Evolutionary conservation across 2,329 filamentous ascomycete species (phyloP).

Genomic region (Botryotinia convoluta): DNA sequence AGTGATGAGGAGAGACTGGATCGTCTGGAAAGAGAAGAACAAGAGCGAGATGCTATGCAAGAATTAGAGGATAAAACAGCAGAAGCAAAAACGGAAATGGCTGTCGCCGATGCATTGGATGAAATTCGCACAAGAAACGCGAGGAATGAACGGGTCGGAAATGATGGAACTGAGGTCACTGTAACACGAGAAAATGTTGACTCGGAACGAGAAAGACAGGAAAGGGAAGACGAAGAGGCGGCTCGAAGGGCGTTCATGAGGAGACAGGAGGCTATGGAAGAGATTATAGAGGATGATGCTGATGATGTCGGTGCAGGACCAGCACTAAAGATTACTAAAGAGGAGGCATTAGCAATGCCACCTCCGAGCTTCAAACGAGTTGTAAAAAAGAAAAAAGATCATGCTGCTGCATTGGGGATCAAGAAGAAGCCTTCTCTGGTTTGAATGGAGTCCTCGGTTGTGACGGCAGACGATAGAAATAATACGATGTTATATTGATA

Average conservation of each 20-base stretch:
- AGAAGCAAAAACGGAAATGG: slow-evolving; percentile 94
- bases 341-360: slow-evolving; percentile 44
- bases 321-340: slow-evolving; percentile 39
- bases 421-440: slow-evolving; percentile 74
- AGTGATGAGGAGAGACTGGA: slow-evolving; percentile 86
- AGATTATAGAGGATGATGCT: slow-evolving; percentile 39
- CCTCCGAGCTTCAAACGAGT: slow-evolving; percentile 71
- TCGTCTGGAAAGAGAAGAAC: slow-evolving; percentile 74
- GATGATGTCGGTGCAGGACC: slow-evolving; percentile 35
- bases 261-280: slow-evolving; percentile 37
- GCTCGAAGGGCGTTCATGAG: slow-evolving; percentile 71
- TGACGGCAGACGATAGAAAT: background rate
- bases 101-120: slow-evolving; percentile 90
- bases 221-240: slow-evolving; percentile 79
- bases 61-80: slow-evolving; percentile 91
- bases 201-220: slow-evolving; percentile 62
- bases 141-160: slow-evolving; percentile 71
- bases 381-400: slow-evolving; percentile 85
- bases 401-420: slow-evolving; percentile 72
- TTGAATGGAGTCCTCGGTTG: slow-evolving; percentile 32
- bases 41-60: slow-evolving; percentile 88
- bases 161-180: slow-evolving; percentile 62
- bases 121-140: slow-evolving; percentile 93
- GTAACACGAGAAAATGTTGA: slow-evolving; percentile 53
- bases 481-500: background rate